Percentiles rank a stretch among this genome's conserved stretches.
Evolutionary conservation across 73 alveolate genomes (phyloP).

Genomic region (Stentor roeselii): DNA sequence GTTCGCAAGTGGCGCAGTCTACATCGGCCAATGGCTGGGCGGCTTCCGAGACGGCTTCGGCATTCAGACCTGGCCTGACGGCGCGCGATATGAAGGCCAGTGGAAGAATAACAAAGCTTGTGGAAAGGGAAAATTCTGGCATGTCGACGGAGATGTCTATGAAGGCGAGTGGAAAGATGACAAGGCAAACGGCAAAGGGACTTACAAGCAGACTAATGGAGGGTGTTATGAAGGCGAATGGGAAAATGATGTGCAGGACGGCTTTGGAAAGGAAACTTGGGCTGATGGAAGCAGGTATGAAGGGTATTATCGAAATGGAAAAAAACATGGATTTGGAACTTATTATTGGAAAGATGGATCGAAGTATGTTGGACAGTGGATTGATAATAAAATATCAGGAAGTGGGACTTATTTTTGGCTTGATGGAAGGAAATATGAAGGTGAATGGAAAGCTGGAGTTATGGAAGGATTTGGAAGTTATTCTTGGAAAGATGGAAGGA

Average conservation of each 20-base stretch:
- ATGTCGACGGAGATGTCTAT: constrained; percentile 60
- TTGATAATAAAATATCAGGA: constrained; percentile 47
- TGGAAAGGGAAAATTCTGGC: constrained; percentile 57
- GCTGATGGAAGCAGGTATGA: constrained; percentile 32
- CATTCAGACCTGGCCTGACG: constrained; percentile 41
- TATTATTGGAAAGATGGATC: constrained; percentile 68
- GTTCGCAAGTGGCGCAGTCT: constrained; percentile 67
- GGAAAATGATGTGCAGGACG: constrained; percentile 31
- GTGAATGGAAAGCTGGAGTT: constrained; percentile 42
- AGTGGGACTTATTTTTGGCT: constrained; percentile 63
- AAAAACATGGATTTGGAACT: constrained; percentile 38
- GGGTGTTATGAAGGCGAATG: constrained; percentile 45
- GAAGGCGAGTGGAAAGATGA: constrained; percentile 65
- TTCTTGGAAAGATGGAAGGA: constrained; percentile 77
- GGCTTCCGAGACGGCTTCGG: constrained; percentile 77
- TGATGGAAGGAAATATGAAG: constrained; percentile 49
- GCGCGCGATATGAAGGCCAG: constrained; percentile 46
- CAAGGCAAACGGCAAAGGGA: constrained; percentile 68
- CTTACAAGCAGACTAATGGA: constrained; percentile 61
- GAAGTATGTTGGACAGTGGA: constrained; percentile 50
- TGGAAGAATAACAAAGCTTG: constrained; percentile 56
- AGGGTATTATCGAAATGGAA: constrained; percentile 28
- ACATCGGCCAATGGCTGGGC: constrained; percentile 76
- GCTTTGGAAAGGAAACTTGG: constrained; percentile 30
- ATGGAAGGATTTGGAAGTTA: constrained; percentile 63